Percentiles rank a stretch among this genome's conserved stretches.
phyloP scores from a whole-genome alignment of 2,329 filamentous ascomycete genomes.

The Aspergillus niger region DNA sequence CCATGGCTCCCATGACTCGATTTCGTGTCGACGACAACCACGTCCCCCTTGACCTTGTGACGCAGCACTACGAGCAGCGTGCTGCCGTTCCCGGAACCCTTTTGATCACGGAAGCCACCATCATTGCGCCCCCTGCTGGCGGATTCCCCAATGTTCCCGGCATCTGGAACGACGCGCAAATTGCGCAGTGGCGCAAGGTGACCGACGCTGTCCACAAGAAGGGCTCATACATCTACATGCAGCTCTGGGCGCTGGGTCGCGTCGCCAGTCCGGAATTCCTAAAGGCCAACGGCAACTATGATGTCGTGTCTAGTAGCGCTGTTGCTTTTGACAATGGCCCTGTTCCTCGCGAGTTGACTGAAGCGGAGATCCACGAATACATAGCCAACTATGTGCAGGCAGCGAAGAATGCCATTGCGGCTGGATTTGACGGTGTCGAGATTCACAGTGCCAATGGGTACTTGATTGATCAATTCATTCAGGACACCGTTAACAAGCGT shows the following conservation, averaged over 20 bases:
- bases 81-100: constrained; percentile 57
- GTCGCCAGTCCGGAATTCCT: constrained; percentile 46
- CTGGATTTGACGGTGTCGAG: constrained; percentile 57
- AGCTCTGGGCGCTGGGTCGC: constrained; percentile 65
- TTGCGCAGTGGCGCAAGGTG: constrained; percentile 62
- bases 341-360: constrained; percentile 34
- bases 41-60: constrained; percentile 47
- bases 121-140: constrained; percentile 51
- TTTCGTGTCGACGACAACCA: constrained; percentile 54
- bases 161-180: constrained; percentile 59
- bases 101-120: constrained; percentile 61
- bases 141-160: constrained; percentile 58
- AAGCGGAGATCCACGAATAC: constrained; percentile 47
- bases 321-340: constrained; percentile 27
- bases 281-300: constrained; percentile 14
- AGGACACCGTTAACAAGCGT: constrained; percentile 51
- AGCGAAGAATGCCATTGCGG: constrained; percentile 55
- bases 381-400: constrained; percentile 49
- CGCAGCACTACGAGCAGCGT: constrained; percentile 59
- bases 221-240: constrained; percentile 61
- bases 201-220: constrained; percentile 65
- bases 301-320: constrained; percentile 27
- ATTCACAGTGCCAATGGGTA: constrained; percentile 55
- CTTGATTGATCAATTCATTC: constrained; percentile 54
- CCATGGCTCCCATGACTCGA: constrained; percentile 62